These are phyloP conservation scores for Arthrinium puccinioides DNA, from an alignment of 2,329 filamentous ascomycete species.

Conservation along the genomic window DNA sequence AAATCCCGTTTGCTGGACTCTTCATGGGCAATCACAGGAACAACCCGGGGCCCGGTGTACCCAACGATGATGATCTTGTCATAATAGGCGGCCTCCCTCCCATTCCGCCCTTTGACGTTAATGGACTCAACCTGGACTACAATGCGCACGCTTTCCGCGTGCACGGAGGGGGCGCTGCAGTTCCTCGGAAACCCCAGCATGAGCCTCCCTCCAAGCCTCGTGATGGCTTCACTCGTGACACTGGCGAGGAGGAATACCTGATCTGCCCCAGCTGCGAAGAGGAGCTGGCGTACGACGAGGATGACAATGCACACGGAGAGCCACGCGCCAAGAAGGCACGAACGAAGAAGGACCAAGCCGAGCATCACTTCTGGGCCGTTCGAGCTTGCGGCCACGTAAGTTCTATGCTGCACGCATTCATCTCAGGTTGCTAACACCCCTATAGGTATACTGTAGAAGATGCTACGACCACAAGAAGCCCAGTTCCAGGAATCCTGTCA, in stretches of 20 bases:
- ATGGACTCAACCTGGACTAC: constrained; percentile 24
- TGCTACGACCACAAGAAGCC: constrained; percentile 52
- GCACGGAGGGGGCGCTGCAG: constrained; percentile 1
- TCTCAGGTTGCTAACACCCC: constrained; percentile 6
- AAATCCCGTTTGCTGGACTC: not conserved
- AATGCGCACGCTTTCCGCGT: constrained; percentile 12
- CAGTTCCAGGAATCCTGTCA: constrained; percentile 20
- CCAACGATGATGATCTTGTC: constrained; percentile 14
- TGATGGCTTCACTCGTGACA: constrained; percentile 75
- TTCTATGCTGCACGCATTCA: constrained; percentile 1
- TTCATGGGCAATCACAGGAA: not conserved
- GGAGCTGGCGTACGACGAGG: constrained; percentile 70
- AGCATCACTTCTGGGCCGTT: constrained; percentile 87
- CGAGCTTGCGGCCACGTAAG: constrained; percentile 87
- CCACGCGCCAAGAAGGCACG: constrained; percentile 30
- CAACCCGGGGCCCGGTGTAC: not conserved
- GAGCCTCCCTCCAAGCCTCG: constrained; percentile 57
- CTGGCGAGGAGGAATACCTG: constrained; percentile 63
- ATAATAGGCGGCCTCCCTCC: constrained; percentile 11
- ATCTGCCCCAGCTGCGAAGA: constrained; percentile 82
- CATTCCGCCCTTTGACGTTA: constrained; percentile 8
- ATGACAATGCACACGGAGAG: constrained; percentile 23
- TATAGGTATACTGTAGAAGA: constrained; percentile 55
- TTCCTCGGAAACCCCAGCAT: constrained; percentile 41
- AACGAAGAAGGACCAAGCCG: constrained; percentile 46